A percentile compares a stretch with the other conserved stretches of the same genome.
These are phyloP conservation scores for Solanum pennellii DNA, from an alignment of 257 asterid species.

Conservation along the genomic window DNA sequence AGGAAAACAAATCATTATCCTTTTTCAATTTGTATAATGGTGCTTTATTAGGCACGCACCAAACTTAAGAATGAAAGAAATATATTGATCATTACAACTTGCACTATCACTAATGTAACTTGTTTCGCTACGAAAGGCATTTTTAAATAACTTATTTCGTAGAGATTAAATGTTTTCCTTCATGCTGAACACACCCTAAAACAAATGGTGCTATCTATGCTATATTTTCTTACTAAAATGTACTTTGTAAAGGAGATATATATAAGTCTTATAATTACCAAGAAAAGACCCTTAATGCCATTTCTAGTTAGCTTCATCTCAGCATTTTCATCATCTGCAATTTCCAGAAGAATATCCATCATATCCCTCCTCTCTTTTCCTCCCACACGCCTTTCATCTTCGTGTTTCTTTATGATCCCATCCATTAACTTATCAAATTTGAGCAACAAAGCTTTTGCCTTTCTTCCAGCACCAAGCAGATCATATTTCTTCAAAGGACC, in stretches of 20 bases:
- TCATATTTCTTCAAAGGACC: slow-evolving; percentile 10
- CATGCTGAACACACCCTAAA: no score
- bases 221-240: no score
- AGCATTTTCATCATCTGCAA: slow-evolving; percentile 3
- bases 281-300: slow-evolving; percentile 16
- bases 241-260: neutral
- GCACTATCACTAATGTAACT: no score
- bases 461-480: slow-evolving; percentile 13
- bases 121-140: no score
- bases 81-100: neutral
- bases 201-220: no score
- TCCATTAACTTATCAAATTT: slow-evolving; percentile 18
- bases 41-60: neutral
- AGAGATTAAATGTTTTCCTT: no score
- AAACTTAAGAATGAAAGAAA: neutral
- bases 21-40: neutral
- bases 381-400: neutral
- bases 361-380: slow-evolving; percentile 5
- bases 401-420: slow-evolving; percentile 11
- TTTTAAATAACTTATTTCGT: no score
- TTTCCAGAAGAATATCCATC: slow-evolving; percentile 11
- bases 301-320: slow-evolving; percentile 14
- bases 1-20: neutral
- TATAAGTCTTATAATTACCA: neutral
- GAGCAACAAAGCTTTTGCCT: slow-evolving; percentile 5